Evolutionary conservation across 2,329 filamentous ascomycete genomes (phyloP), one percentile per base, ranked within the genome.

Genomic region (Pseudogymnoascus sp.): DNA sequence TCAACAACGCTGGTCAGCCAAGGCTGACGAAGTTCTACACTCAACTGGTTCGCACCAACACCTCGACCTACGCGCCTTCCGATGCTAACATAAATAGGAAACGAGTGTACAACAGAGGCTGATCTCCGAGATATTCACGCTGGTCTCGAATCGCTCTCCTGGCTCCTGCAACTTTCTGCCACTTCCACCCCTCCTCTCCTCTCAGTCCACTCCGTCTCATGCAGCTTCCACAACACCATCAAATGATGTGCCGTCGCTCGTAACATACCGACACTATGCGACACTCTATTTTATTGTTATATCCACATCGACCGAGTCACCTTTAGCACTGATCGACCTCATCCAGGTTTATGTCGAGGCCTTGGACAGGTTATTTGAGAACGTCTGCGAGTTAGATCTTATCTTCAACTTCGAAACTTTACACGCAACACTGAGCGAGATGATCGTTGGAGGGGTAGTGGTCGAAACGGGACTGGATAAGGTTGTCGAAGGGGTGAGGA

Each of bases 381-480:
- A 99, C 73, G 94, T 99, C 8, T 99, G 94, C 81, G 94, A 99
- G 78, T 80, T 97, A 60, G 92, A 99, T 74, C 82, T 99, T 68
- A 99, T 99, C 74, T 99, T 99, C 79, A 97, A 97, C 73, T 99
- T 96, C 69, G 94, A 99, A 81, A 95, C 92, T 14, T 80, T 99
- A 70, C 94, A 99, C 78, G 89, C 93, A 7, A 86, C 92, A 14
- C 78, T 97, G 8, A 87, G 86, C 62, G 93, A 97, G 79, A 96
- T 97, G 90, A 89, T 97, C 61, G 90, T 96, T 14, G 93, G 93
- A 12, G 93, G 93, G 1, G 91, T 97, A 12, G 93, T 97, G 14
- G 86, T 97, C 22, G 93, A 97, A 78, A 97, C 93, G 33, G 90
- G 88, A 69, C 76, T 96, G 64, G 92, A 96, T 62, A 87, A 87